Conservation (phyloP, 805 yeast species). For the Metschnikowia drakensbergensis region DNA sequence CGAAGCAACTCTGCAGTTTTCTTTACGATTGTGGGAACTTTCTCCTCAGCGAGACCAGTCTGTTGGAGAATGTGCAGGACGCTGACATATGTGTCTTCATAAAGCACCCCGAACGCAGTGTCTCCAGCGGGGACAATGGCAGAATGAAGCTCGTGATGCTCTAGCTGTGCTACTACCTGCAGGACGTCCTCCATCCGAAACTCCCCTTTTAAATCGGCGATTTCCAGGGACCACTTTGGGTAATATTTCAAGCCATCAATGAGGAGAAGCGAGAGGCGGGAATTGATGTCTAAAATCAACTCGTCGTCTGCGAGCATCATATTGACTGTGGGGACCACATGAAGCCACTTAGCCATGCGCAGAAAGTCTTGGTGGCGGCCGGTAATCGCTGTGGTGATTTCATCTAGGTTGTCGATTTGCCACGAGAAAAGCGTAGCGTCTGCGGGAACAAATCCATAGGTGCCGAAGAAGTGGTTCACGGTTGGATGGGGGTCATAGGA, state of each 20-base stretch:
- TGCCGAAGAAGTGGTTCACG: constrained; percentile 9
- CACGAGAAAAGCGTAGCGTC: constrained; percentile 3
- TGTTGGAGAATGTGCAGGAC: constrained; percentile 13
- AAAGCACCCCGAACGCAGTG: constrained; percentile 16
- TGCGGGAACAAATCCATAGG: constrained; percentile 17
- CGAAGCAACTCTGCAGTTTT: constrained; percentile 1
- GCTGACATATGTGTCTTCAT: constrained; percentile 11
- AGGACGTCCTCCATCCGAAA: background rate
- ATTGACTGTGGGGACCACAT: constrained; percentile 10
- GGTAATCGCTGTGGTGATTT: background rate
- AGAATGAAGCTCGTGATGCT: constrained; percentile 7
- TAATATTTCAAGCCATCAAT: constrained; percentile 16
- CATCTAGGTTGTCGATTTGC: constrained; percentile 8
- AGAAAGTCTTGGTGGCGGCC: constrained; percentile 3
- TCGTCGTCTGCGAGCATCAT: constrained; percentile 1
- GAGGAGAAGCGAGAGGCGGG: constrained; percentile 13
- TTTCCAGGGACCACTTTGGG: constrained; percentile 11
- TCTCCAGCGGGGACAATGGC: constrained; percentile 8
- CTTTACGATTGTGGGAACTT: constrained; percentile 1
- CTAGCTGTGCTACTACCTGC: constrained; percentile 4
- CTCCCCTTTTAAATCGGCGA: constrained; percentile 10
- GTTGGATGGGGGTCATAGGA: constrained; percentile 13
- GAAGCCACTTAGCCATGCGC: constrained; percentile 18
- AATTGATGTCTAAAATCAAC: constrained; percentile 5
- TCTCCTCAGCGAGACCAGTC: background rate